Evolutionary conservation across 352 stramenopile genomes (phyloP).

Genomic region (Pythium myriotylum): DNA sequence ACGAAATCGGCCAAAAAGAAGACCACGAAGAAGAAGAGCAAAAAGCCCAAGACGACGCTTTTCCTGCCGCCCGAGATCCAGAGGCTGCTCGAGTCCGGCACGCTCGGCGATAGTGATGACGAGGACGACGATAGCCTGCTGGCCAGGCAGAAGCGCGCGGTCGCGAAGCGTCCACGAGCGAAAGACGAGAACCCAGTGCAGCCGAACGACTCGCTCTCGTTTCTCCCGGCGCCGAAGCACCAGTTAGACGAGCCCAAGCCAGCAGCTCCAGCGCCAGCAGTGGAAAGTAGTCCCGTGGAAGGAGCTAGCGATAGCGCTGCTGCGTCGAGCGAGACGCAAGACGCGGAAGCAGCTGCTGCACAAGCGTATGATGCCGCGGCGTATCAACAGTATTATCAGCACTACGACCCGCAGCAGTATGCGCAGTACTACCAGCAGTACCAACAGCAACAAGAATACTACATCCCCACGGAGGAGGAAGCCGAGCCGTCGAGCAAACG

Average conservation of each 20-base stretch:
- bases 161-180: slow-evolving; percentile 36
- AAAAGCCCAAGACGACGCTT: slow-evolving; percentile 49
- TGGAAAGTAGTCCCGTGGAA: neutral
- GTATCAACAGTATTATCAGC: slow-evolving; percentile 45
- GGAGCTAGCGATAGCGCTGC: neutral
- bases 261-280: slow-evolving; percentile 5
- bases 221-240: slow-evolving; percentile 67
- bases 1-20: slow-evolving; percentile 9
- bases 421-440: slow-evolving; percentile 48
- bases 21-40: slow-evolving; percentile 31
- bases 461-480: slow-evolving; percentile 38
- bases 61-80: slow-evolving; percentile 37
- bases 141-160: slow-evolving; percentile 49
- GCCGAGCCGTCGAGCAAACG: slow-evolving; percentile 51
- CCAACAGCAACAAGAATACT: slow-evolving; percentile 36
- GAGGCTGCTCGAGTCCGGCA: slow-evolving; percentile 22
- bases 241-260: slow-evolving; percentile 24
- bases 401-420: slow-evolving; percentile 32
- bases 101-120: slow-evolving; percentile 22
- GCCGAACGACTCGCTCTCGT: slow-evolving; percentile 35
- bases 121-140: slow-evolving; percentile 49
- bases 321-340: neutral
- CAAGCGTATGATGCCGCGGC: slow-evolving; percentile 21
- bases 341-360: neutral
- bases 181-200: neutral